Evolutionary conservation across 371 early-diverging fungal species (phyloP).

Genomic region (Apophysomyces trapeziformis): DNA sequence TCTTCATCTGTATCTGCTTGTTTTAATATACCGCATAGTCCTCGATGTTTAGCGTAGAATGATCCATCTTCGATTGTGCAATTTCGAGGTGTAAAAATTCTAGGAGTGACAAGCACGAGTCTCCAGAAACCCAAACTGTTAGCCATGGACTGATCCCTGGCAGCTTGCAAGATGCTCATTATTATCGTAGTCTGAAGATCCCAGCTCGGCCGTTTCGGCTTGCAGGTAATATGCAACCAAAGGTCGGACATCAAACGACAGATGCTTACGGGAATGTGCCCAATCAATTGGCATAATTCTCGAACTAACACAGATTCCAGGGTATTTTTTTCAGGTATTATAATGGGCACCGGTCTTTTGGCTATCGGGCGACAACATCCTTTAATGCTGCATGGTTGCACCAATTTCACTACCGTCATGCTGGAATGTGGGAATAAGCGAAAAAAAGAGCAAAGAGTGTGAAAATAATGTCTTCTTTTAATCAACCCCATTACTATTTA

Average conservation of each 20-base stretch:
- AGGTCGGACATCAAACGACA: conserved; percentile 27
- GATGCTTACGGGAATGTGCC: conserved; percentile 24
- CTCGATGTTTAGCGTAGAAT: conserved; percentile 26
- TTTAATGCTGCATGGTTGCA: conserved; percentile 18
- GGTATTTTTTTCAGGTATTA: neutral
- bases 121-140: conserved; percentile 46
- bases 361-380: conserved; percentile 19
- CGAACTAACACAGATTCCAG: conserved; percentile 12
- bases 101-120: conserved; percentile 32
- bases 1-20: conserved; percentile 29
- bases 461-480: neutral
- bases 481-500: conserved; percentile 22
- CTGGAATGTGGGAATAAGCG: conserved; percentile 8
- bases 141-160: conserved; percentile 32
- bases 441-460: neutral
- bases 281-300: conserved; percentile 29
- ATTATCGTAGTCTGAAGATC: conserved; percentile 42
- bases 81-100: conserved; percentile 28
- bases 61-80: conserved; percentile 27
- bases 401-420: conserved; percentile 6
- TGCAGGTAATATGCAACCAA: conserved; percentile 28
- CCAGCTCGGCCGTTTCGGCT: conserved; percentile 45
- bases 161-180: conserved; percentile 38
- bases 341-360: neutral
- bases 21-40: conserved; percentile 33